These are phyloP conservation scores for Colletotrichum sp. DNA, from an alignment of 2,329 filamentous ascomycete species.

Conservation along the genomic window DNA sequence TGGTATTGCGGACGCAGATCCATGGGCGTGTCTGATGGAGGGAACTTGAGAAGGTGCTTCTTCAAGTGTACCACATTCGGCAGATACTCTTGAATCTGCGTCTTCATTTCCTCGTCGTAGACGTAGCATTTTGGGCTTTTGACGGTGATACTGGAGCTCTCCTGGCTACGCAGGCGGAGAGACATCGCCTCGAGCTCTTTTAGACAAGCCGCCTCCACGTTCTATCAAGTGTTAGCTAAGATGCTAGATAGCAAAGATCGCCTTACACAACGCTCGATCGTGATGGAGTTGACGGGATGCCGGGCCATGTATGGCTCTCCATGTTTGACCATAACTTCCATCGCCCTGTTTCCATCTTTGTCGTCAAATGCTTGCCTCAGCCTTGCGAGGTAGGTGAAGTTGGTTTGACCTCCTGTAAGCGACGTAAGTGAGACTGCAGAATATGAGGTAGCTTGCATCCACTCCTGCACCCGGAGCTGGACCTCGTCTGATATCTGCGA, in stretches of 20 bases:
- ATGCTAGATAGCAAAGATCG: no score
- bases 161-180: background rate
- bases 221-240: background rate
- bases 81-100: constrained; percentile 60
- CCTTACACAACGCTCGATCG: background rate
- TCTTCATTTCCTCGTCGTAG: constrained; percentile 51
- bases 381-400: background rate
- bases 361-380: background rate
- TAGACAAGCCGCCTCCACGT: background rate
- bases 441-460: background rate
- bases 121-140: constrained; percentile 52
- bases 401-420: background rate
- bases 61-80: constrained; percentile 55
- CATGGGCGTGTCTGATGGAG: constrained; percentile 22
- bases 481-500: background rate
- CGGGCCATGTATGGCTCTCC: background rate
- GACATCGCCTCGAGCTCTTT: background rate
- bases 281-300: background rate
- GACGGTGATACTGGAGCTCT: constrained; percentile 32
- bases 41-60: constrained; percentile 43
- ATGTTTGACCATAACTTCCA: background rate
- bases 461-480: background rate
- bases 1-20: constrained; percentile 34
- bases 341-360: background rate
- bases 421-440: background rate